phyloP scores from a whole-genome alignment of 2,329 filamentous ascomycete species.

The Xylariaceae sp. region DNA sequence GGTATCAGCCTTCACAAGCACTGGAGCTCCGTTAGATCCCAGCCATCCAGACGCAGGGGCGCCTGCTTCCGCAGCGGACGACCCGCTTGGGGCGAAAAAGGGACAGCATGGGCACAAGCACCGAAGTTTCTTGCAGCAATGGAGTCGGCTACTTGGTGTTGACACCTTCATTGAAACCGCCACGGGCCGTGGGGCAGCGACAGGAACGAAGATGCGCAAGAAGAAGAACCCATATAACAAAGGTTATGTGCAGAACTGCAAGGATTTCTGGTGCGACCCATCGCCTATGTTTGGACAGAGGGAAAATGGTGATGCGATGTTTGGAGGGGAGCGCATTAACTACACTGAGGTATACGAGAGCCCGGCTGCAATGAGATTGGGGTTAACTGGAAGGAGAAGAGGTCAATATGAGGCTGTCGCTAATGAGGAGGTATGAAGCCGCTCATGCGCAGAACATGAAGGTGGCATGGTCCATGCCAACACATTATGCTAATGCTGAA shows the following conservation, averaged over 20 bases:
- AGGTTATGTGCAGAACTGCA: slow-evolving; percentile 86
- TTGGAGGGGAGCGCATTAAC: slow-evolving; percentile 81
- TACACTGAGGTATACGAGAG: slow-evolving; percentile 91
- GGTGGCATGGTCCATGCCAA: slow-evolving; percentile 3
- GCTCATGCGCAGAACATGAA: neutral
- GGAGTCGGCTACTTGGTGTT: slow-evolving; percentile 84
- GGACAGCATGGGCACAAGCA: slow-evolving; percentile 57
- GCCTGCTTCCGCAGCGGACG: slow-evolving; percentile 50
- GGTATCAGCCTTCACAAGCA: slow-evolving; percentile 78
- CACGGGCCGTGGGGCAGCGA: slow-evolving; percentile 76
- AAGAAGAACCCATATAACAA: slow-evolving; percentile 83
- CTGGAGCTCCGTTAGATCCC: slow-evolving; percentile 72
- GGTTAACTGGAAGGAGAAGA: slow-evolving; percentile 50
- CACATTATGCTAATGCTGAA: slow-evolving; percentile 18
- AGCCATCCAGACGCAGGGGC: slow-evolving; percentile 65
- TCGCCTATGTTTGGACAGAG: slow-evolving; percentile 79
- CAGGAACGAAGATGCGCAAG: slow-evolving; percentile 55
- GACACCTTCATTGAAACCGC: slow-evolving; percentile 95
- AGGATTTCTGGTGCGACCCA: slow-evolving; percentile 95
- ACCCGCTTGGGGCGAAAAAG: slow-evolving; percentile 46
- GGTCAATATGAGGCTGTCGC: slow-evolving; percentile 69
- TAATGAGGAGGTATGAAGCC: slow-evolving; percentile 57
- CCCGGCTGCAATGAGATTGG: slow-evolving; percentile 69
- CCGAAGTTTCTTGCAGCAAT: slow-evolving; percentile 74
- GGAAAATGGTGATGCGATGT: slow-evolving; percentile 73